Percentiles rank a stretch among this genome's conserved stretches.
These are phyloP conservation scores for Geosmithia morbida DNA, from an alignment of 2,329 filamentous ascomycete species.

Conservation along the genomic window DNA sequence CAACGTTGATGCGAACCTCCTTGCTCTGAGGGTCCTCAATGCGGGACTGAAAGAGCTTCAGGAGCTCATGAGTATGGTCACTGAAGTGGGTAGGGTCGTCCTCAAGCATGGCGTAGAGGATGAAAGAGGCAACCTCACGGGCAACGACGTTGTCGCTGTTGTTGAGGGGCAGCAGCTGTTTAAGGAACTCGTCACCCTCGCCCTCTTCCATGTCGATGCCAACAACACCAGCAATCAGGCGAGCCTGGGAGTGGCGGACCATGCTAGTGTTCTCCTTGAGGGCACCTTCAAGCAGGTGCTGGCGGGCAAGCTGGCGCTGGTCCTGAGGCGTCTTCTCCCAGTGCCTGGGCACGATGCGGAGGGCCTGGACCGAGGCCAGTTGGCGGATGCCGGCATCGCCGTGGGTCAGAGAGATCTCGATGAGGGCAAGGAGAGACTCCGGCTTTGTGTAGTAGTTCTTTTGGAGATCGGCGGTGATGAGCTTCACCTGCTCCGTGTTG, in stretches of 20 bases:
- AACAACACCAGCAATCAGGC: slow-evolving; percentile 77
- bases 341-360: slow-evolving; percentile 71
- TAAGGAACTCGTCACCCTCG: slow-evolving; percentile 72
- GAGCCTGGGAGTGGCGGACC: slow-evolving; percentile 74
- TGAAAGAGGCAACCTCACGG: slow-evolving; percentile 83
- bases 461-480: slow-evolving; percentile 77
- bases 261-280: slow-evolving; percentile 65
- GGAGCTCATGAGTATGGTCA: slow-evolving; percentile 66
- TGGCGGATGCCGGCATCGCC: slow-evolving; percentile 62
- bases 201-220: slow-evolving; percentile 61
- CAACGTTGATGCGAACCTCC: slow-evolving; percentile 88
- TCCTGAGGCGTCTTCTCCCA: slow-evolving; percentile 61
- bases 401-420: slow-evolving; percentile 79
- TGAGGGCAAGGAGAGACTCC: slow-evolving; percentile 68
- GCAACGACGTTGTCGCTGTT: slow-evolving; percentile 61
- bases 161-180: slow-evolving; percentile 65
- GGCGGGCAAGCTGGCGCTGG: slow-evolving; percentile 68
- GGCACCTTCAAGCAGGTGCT: slow-evolving; percentile 71
- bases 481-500: slow-evolving; percentile 79
- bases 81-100: slow-evolving; percentile 73
- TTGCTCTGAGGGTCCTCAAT: slow-evolving; percentile 83
- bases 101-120: slow-evolving; percentile 85
- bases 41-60: slow-evolving; percentile 71
- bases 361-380: slow-evolving; percentile 79
- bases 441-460: slow-evolving; percentile 86